phyloP scores from a whole-genome alignment of 2,329 filamentous ascomycete species.

The Fusarium paranaense region DNA sequence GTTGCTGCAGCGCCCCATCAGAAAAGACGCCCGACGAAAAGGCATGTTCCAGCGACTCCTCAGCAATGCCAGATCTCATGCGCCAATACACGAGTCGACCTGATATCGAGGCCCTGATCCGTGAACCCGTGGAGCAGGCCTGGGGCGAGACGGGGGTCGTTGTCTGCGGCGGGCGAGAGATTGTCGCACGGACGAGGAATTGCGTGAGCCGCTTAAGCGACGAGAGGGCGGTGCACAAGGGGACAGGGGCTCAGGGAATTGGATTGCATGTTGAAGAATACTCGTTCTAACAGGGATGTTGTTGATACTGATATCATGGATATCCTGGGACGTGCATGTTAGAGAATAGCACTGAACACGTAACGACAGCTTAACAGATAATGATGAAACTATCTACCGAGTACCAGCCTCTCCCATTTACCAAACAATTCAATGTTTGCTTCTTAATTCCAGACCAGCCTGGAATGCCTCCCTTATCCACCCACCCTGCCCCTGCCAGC shows the following conservation, averaged over 20 bases:
- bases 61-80: conserved; percentile 47
- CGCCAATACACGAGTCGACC: conserved; percentile 60
- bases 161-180: conserved; percentile 68
- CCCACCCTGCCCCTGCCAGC: neutral
- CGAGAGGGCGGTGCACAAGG: conserved; percentile 73
- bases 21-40: conserved; percentile 22
- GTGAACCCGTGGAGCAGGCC: conserved; percentile 66
- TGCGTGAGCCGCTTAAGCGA: conserved; percentile 67
- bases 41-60: conserved; percentile 24
- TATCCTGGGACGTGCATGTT: neutral
- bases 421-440: neutral
- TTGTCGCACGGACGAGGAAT: conserved; percentile 66
- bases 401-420: neutral
- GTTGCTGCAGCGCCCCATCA: conserved; percentile 35
- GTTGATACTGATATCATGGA: neutral
- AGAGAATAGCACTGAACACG: neutral
- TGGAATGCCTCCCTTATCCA: conserved; percentile 22
- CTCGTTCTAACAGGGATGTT: conserved; percentile 54
- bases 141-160: conserved; percentile 72
- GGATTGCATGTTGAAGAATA: conserved; percentile 72
- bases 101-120: conserved; percentile 63
- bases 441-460: conserved; percentile 14
- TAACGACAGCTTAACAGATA: neutral
- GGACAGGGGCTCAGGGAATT: conserved; percentile 72
- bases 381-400: neutral